Evolutionary conservation across 495 filamentous ascomycete species (phyloP), one percentile per base, ranked within the genome.

Genomic region (Aspergillus incahuasiensis): DNA sequence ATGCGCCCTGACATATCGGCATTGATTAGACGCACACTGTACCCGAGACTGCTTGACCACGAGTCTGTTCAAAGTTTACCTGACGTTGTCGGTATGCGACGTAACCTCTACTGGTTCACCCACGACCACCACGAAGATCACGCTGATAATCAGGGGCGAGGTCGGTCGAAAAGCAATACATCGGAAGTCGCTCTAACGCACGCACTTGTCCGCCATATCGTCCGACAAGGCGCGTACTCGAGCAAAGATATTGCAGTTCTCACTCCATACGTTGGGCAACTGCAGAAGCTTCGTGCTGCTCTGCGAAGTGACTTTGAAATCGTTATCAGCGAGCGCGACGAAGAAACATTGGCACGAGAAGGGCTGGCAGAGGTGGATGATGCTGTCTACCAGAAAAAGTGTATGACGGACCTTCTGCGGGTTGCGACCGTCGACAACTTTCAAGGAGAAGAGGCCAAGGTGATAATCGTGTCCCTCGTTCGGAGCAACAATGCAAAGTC

Each of bases 381-480:
- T 0, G 2, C 25, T 3, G 4, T 4, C 25, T 28, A 28, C 8
- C 25, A 24, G 5, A 20, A 41, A n/a, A 34, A 21, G n/a, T 6
- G 12, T 28, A 28, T 28, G 3, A 28, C 25, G 8, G 4, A 4
- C 25, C 25, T 28, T 28, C 68, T 95, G 2, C 74, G 86, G 22
- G 65, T 90, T 6, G 87, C 90, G n/a, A 94, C 86, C 0, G 83
- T 95, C n/a, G 90, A 94, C 65, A 92, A 90, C 62, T 92, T 92
- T 54, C 88, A 91, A 61, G 87, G 87, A 6, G 89, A 94, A 64
- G 88, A 94, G 61, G 88, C 88, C 13, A 88, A 89, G 49, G 77
- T 92, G 3, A 78, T 94, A 9, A 74, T 94, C n/a, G 77, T 95
- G n/a, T 92, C 89, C 0, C 69, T 94, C 0, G 90, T 94, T 12